Conservation (phyloP, 345 rosid genomes). For the Camelina laxa region DNA sequence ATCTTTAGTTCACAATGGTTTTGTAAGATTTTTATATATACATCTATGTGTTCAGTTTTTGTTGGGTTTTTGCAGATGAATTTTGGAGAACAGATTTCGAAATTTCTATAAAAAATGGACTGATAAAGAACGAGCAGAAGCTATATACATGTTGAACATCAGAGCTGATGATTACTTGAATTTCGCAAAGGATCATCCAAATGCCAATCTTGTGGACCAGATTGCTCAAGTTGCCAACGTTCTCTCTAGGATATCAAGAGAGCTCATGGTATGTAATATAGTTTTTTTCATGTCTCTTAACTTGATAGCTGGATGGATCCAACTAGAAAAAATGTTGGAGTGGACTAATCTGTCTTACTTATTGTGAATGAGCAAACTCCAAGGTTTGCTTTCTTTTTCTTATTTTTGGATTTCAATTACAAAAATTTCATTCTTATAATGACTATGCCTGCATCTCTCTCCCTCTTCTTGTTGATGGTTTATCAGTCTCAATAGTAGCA, state of each 20-base stretch:
- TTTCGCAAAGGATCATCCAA: constrained; percentile 38
- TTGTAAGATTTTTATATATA: neutral
- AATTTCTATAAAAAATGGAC: constrained; percentile 32
- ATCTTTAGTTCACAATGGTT: neutral
- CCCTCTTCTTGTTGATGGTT: no score
- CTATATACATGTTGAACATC: constrained; percentile 35
- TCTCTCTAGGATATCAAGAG: constrained; percentile 22
- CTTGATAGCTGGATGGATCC: constrained; percentile 6
- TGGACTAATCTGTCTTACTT: no score
- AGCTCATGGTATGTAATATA: constrained; percentile 24
- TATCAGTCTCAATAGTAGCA: no score
- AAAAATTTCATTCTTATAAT: no score
- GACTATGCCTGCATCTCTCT: no score
- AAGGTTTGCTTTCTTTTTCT: no score
- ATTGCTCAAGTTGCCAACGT: constrained; percentile 17
- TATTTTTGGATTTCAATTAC: no score
- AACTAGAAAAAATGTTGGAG: neutral
- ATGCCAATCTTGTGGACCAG: constrained; percentile 29
- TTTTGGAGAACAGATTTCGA: constrained; percentile 35
- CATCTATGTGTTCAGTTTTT: neutral
- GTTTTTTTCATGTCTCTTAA: neutral
- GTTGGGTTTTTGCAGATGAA: constrained; percentile 23
- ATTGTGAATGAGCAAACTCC: no score
- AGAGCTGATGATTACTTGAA: constrained; percentile 48
- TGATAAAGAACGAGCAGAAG: constrained; percentile 36